Evolutionary conservation across 345 rosid species (phyloP).

Genomic region (Eucalyptus paniculata): DNA sequence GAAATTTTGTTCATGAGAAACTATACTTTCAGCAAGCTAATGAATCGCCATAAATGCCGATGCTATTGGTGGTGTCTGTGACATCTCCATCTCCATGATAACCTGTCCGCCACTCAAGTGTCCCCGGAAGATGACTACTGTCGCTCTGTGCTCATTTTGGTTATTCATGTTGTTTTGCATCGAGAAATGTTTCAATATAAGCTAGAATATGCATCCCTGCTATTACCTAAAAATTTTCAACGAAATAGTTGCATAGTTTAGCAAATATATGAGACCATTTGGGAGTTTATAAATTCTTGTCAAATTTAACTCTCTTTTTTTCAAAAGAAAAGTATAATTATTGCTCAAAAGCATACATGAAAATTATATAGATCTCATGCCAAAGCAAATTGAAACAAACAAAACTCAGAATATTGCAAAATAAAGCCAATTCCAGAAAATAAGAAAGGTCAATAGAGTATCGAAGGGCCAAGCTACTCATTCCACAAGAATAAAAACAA

Average conservation of each 20-base stretch:
- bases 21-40: not conserved
- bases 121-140: not conserved
- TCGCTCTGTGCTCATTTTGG: not conserved
- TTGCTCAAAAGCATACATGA: not conserved
- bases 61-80: not conserved
- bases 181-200: not conserved
- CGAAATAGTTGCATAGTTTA: not conserved
- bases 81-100: not conserved
- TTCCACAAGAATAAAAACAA: not conserved
- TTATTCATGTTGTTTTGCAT: not conserved
- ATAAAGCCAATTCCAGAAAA: not conserved
- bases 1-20: not conserved
- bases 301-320: not conserved
- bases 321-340: not conserved
- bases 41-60: not conserved
- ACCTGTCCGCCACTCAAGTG: not conserved
- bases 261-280: not conserved
- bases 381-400: not conserved
- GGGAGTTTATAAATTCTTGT: not conserved
- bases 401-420: not conserved
- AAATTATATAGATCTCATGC: not conserved
- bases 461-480: not conserved
- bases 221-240: not conserved
- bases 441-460: not conserved
- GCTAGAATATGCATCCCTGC: not conserved